Evolutionary conservation across 805 yeast species (phyloP), one percentile per base, ranked within the genome.

Genomic region (Candida broadrunensis): DNA sequence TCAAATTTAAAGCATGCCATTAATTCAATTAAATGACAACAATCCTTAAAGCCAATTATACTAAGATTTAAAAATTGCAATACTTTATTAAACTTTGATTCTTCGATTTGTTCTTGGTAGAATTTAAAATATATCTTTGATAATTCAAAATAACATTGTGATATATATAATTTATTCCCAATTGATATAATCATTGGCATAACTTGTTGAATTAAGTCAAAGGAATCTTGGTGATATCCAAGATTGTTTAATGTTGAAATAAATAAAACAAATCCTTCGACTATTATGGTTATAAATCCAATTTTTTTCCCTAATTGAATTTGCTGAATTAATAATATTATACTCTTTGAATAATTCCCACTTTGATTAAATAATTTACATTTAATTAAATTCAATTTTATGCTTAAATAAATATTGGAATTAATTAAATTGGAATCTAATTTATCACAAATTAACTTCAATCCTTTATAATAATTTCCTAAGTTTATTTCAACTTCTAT

Each of bases 301-400:
- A 75, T 65, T 3, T 56, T 52, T 16, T 70, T 67, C 0, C 85
- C 75, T 11, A 67, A 51, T 35, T 73, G 70, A 2, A 83, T 57
- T 38, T 79, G 69, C 45, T 77, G 77, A 5, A 77, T 53, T 0
- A 81, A 50, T 15, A 73, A 52, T 0, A 83, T 72, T 7, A 83
- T 46, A 0, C 77, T 78, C 42, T 83, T 66, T 8, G 73, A 56
- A 12, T 80, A 75, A 4, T 69, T 58, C 0, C 76, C 72, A 13
- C 73, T 55, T 4, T 59, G 48, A 18, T 72, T 48, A 43, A 79
- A 58, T 1, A 78, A 64, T 12, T 61, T 51, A 33, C 78, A 70
- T 48, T 76, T 74, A 37, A 80, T 50, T 9, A 80, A 49, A 35
- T 70, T 76, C 41, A 75, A 69, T 50, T 67, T 67, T 17, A 79